Conservation (phyloP, 2,329 filamentous ascomycete genomes). For the Mycosphaerella sp. region DNA sequence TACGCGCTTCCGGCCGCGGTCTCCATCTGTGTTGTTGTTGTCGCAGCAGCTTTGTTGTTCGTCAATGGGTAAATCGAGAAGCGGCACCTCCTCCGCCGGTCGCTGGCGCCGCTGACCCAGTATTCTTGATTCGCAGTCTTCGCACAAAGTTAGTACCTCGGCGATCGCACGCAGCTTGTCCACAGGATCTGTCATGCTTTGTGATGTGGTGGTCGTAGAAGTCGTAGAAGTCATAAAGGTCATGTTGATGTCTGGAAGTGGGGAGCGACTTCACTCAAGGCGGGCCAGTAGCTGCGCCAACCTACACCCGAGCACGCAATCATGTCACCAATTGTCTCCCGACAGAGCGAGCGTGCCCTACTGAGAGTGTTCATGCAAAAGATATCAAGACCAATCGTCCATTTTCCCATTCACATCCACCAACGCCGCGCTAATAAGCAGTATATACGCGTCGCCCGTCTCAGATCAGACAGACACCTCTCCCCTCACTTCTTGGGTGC, state of each 20-base stretch:
- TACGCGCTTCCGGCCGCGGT: not conserved
- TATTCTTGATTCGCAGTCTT: constrained; percentile 3
- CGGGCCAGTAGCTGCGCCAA: not conserved
- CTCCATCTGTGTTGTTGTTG: not conserved
- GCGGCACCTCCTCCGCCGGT: not conserved
- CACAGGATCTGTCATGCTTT: constrained; percentile 2
- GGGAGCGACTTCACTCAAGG: not conserved
- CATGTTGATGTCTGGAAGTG: not conserved
- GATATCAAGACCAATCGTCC: not conserved
- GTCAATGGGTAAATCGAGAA: constrained; percentile 5
- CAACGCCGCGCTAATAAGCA: constrained; percentile 28
- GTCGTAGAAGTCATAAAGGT: not conserved
- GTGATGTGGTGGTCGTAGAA: not conserved
- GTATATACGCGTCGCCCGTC: not conserved
- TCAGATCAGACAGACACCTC: not conserved
- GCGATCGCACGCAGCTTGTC: constrained; percentile 3
- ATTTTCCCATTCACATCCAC: constrained; percentile 7
- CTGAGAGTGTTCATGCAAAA: too few species aligned
- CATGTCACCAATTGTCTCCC: too few species aligned
- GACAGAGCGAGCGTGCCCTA: too few species aligned
- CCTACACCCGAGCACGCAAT: too few species aligned
- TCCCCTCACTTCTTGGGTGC: constrained; percentile 30
- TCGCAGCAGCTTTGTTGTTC: not conserved
- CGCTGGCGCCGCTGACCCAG: constrained; percentile 1
- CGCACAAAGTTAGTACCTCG: not conserved